These are phyloP conservation scores for Cercospora sp. DNA, from an alignment of 2,329 filamentous ascomycete species.

Conservation along the genomic window DNA sequence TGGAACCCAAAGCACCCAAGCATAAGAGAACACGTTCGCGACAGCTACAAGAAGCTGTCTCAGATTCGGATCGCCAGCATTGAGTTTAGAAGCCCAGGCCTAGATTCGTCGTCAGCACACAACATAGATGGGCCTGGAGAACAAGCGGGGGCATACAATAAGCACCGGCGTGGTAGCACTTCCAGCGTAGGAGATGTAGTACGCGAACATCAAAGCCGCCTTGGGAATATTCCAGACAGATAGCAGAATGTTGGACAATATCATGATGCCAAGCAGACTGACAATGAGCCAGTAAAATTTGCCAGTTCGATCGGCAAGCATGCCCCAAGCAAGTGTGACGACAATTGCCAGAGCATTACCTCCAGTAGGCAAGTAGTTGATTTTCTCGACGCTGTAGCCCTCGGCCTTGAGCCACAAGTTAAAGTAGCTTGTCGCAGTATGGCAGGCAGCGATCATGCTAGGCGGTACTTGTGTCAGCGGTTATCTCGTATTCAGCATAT, in stretches of 20 bases:
- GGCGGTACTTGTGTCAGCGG: neutral
- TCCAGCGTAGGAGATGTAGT: slow-evolving; percentile 14
- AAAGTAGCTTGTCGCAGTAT: slow-evolving; percentile 23
- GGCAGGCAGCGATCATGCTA: slow-evolving; percentile 20
- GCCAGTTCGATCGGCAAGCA: slow-evolving; percentile 17
- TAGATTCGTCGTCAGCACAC: neutral
- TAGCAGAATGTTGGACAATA: slow-evolving; percentile 18
- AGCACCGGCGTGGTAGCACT: slow-evolving; percentile 10
- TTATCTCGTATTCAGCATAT: too few species aligned
- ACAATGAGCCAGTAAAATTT: slow-evolving; percentile 19
- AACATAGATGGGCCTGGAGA: neutral
- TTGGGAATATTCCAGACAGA: slow-evolving; percentile 18
- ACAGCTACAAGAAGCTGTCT: slow-evolving; percentile 21
- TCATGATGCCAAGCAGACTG: slow-evolving; percentile 15
- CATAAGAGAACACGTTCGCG: slow-evolving; percentile 17
- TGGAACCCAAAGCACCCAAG: slow-evolving; percentile 18
- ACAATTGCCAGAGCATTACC: slow-evolving; percentile 21
- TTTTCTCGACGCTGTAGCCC: slow-evolving; percentile 20
- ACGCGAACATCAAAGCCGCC: slow-evolving; percentile 13
- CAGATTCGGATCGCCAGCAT: slow-evolving; percentile 18
- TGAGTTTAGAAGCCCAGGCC: slow-evolving; percentile 14
- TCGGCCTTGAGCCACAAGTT: slow-evolving; percentile 23
- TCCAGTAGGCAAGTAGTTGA: slow-evolving; percentile 21
- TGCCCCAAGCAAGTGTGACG: slow-evolving; percentile 17
- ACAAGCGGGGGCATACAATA: slow-evolving; percentile 11